Percentiles rank a stretch among this genome's conserved stretches.
These are phyloP conservation scores for Taphrina sp. DNA, from an alignment of 1,139 yeast genomes.

Conservation along the genomic window DNA sequence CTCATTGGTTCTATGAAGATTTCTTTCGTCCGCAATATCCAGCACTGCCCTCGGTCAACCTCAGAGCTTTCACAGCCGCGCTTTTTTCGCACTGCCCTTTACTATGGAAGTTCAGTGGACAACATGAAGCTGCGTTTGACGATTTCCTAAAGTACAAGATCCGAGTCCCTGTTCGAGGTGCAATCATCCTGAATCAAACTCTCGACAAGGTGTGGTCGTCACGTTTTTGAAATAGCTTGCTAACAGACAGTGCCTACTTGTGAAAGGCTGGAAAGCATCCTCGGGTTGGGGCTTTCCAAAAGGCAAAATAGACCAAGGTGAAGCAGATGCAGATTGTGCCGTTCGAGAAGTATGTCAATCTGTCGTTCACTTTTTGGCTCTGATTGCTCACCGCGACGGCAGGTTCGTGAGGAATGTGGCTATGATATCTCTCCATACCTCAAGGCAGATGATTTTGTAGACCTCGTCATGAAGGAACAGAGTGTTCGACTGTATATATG, in stretches of 20 bases:
- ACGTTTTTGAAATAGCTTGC: neutral
- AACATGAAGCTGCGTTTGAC: slow-evolving; percentile 66
- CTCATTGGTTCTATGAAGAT: slow-evolving; percentile 96
- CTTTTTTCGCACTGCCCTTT: slow-evolving; percentile 77
- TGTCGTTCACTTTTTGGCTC: neutral
- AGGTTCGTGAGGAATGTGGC: slow-evolving; percentile 85
- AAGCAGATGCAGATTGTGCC: slow-evolving; percentile 86
- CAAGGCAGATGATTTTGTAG: slow-evolving; percentile 69
- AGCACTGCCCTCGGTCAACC: slow-evolving; percentile 69
- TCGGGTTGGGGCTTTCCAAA: slow-evolving; percentile 92
- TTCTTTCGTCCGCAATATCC: slow-evolving; percentile 74
- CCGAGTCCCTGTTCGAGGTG: slow-evolving; percentile 94
- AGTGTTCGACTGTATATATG: slow-evolving; percentile 81
- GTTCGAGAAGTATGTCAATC: slow-evolving; percentile 63
- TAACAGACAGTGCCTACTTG: slow-evolving; percentile 51
- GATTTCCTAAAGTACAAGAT: slow-evolving; percentile 82
- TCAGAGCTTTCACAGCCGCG: slow-evolving; percentile 72
- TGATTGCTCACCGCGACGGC: neutral
- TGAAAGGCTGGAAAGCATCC: slow-evolving; percentile 79
- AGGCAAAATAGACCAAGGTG: slow-evolving; percentile 94
- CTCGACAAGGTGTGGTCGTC: slow-evolving; percentile 56
- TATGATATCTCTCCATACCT: slow-evolving; percentile 71
- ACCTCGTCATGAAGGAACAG: slow-evolving; percentile 77
- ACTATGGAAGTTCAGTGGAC: slow-evolving; percentile 79
- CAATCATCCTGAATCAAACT: slow-evolving; percentile 74